Base-by-base conservation (phyloP, 306 rosid species). In the Medicago arabica region DNA sequence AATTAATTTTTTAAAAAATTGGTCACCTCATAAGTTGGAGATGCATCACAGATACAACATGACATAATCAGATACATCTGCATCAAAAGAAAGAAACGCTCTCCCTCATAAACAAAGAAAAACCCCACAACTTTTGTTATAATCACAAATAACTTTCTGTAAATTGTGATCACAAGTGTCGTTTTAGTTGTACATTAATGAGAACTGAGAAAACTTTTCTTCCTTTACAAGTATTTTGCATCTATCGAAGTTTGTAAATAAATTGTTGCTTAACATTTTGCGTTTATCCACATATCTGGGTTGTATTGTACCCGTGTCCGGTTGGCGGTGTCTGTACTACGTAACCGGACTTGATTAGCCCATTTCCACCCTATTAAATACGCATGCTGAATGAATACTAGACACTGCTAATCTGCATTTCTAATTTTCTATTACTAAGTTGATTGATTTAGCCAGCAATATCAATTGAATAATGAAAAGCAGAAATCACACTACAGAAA, bases 41-140 rank as follows among this genome's bases (percentile, higher is more conserved):
- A 34, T 34, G 7, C 38, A 34, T 34, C 38, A 6, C 7, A 4
- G 38, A 34, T 34, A 34, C 38, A 34, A 34, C 38, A 34, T 34
- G 38, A 34, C 38, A 34, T 34, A 6, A 31, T 31, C 36, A 5
- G 36, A 31, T 31, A 31, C 36, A 31, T 31, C 28, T 25, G 2
- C 28, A 25, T 25, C 28, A 25, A 25, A 25, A 25, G 28, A 25
- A 25, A 25, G 28, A 25, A 25, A 25, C n/a, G n/a, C 28, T 25
- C 28, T 25, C 28, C 28, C 28, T 25, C 28, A 2, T 25, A 25
- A 25, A 28, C 95, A 91, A 82, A 77, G 89, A 81, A 63, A 28
- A 28, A 15, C 14, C 13, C 49, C 49, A 43, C 47, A 9, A 43
- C 47, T 43, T 43, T 43, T 43, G 12, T 9, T 43, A 43, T 43